phyloP scores from a whole-genome alignment of 768 basidiomycete species.

The Russula sp. region DNA sequence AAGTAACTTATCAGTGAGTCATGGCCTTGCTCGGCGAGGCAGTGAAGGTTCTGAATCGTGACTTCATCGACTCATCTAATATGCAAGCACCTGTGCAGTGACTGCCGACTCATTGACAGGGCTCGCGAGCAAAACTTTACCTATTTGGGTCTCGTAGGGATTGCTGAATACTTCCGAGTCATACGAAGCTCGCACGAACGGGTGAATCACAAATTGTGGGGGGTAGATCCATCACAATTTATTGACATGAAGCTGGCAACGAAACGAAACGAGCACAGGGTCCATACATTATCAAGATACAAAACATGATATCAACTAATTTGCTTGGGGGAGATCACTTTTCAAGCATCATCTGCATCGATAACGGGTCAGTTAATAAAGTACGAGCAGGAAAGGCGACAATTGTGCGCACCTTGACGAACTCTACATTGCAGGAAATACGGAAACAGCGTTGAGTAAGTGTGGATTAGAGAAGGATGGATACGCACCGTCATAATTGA shows the following conservation, averaged over 20 bases:
- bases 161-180: neutral
- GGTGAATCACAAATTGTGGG: neutral
- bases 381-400: constrained; percentile 11
- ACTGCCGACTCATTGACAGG: too few relatives aligned
- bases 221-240: neutral
- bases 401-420: constrained; percentile 56
- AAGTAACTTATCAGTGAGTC: too few relatives aligned
- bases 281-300: constrained; percentile 25
- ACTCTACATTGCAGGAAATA: constrained; percentile 47
- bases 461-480: neutral
- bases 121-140: too few relatives aligned
- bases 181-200: neutral
- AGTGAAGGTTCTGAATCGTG: too few relatives aligned
- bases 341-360: constrained; percentile 65
- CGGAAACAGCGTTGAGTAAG: constrained; percentile 17
- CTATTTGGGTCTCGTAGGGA: too few relatives aligned
- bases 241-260: neutral
- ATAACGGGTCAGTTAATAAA: constrained; percentile 22
- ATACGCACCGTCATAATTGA: constrained; percentile 73
- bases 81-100: too few relatives aligned
- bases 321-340: constrained; percentile 44
- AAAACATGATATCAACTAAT: constrained; percentile 21
- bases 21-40: too few relatives aligned
- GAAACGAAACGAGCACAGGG: neutral
- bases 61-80: too few relatives aligned